Evolutionary conservation across 768 basidiomycete species (phyloP).

Genomic region (Cystoderma amianthinum): DNA sequence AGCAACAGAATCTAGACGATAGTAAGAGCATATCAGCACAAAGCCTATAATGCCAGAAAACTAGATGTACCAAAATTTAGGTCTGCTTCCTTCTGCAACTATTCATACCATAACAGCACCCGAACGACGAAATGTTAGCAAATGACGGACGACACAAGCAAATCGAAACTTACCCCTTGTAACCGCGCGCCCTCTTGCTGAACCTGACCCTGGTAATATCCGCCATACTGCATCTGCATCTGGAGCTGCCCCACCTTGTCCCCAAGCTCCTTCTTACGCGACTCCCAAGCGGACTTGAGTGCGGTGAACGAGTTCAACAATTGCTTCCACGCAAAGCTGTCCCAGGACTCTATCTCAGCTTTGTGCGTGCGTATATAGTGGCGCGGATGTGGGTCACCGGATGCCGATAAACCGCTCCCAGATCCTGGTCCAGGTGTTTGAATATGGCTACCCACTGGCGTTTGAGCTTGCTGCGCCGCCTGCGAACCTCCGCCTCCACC

Average conservation of each 20-base stretch:
- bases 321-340: conserved; percentile 66
- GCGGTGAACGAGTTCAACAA: conserved; percentile 53
- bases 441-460: conserved; percentile 11
- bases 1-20: conserved; percentile 46
- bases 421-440: conserved; percentile 6
- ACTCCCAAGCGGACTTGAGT: conserved; percentile 61
- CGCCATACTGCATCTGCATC: conserved; percentile 38
- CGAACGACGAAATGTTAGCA: conserved; percentile 2
- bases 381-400: conserved; percentile 54
- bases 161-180: conserved; percentile 45
- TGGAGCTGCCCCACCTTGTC: conserved; percentile 34
- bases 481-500: conserved; percentile 17
- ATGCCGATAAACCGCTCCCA: conserved; percentile 18
- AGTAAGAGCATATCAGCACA: not conserved
- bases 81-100: conserved; percentile 55
- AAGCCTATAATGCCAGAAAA: not conserved
- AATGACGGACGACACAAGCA: not conserved
- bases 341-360: conserved; percentile 65
- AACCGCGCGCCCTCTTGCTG: conserved; percentile 53
- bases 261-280: conserved; percentile 49
- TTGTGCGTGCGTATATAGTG: conserved; percentile 64
- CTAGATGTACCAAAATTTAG: conserved; percentile 34
- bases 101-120: conserved; percentile 3
- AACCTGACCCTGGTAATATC: conserved; percentile 37
- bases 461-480: conserved; percentile 11